Conservation (phyloP, 2,329 filamentous ascomycete species). For the Mycosphaerella arachidis region DNA sequence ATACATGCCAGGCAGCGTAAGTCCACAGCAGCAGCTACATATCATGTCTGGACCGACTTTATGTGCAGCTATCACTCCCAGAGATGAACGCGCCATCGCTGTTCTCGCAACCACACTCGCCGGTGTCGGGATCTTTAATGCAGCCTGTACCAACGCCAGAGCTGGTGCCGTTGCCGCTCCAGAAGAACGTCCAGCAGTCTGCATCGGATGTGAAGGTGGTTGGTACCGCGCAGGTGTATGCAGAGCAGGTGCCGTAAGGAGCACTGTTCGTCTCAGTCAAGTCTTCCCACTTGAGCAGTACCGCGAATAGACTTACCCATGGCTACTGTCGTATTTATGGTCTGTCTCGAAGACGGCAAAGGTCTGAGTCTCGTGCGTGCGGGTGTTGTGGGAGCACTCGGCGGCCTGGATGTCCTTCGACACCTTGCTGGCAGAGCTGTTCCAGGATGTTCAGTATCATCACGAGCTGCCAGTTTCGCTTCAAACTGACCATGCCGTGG, state of each 20-base stretch:
- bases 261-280: constrained; percentile 16
- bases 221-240: constrained; percentile 39
- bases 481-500: constrained; percentile 19
- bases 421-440: constrained; percentile 29
- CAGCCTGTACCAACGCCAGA: constrained; percentile 36
- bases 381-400: constrained; percentile 42
- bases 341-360: constrained; percentile 43
- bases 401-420: constrained; percentile 40
- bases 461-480: background rate
- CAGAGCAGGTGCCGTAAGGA: constrained; percentile 48
- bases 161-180: constrained; percentile 29
- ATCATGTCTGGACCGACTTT: background rate
- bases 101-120: constrained; percentile 41
- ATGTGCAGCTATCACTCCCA: constrained; percentile 22
- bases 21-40: too few species aligned
- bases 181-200: constrained; percentile 43
- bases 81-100: constrained; percentile 38
- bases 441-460: background rate
- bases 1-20: too few species aligned
- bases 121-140: constrained; percentile 38
- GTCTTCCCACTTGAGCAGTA: background rate
- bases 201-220: constrained; percentile 27
- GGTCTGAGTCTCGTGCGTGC: constrained; percentile 34
- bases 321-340: constrained; percentile 41
- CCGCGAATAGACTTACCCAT: constrained; percentile 29